Base-by-base conservation (phyloP, 805 yeast species). In the Groenewaldozyma tartarivorans region DNA sequence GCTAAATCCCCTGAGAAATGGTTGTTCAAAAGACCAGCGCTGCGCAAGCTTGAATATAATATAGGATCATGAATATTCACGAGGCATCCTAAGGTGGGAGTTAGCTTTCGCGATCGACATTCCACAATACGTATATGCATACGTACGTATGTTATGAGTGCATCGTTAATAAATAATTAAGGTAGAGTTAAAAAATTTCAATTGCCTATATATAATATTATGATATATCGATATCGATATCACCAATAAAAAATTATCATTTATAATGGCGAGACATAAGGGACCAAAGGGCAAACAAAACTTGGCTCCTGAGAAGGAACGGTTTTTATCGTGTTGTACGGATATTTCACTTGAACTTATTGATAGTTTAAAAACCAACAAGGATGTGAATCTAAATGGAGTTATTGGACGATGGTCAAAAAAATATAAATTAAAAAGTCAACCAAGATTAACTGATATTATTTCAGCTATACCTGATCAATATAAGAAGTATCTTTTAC, bases 381-480 rank as follows among this genome's bases (percentile, higher is more conserved):
- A 74, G 52, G 94, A 84, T 52, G 78, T 90, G 52, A 92, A 92
- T 58, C 65, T 92, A 52, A 92, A 92, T 62, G 97, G 96, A 1
- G 67, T 92, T 43, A 83, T 92, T 49, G 82, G 81, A 20, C 70
- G 87, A 52, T 75, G 74, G 51, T 84, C 97, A 30, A 88, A 92
- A 58, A 86, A 87, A 63, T 85, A 92, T 68, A 86, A 84, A 64
- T 71, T 92, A 46, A 82, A 84, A 53, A 82, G 81, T 53, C 97
- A 88, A 58, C 98, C 98, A 15, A 70, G 97, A 53, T 69, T 92
- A 38, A 90, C 97, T 1, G 98, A 92, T 62, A 87, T 92, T 53
- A 90, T 92, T 24, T 75, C 86, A 29, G 83, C 97, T 1, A 90
- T 92, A 45, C 98, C 98, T 6, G 96, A 90, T 57, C 96, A 90